These are phyloP conservation scores for Nakazawaea molendinolei DNA, from an alignment of 805 yeast genomes.

Conservation along the genomic window DNA sequence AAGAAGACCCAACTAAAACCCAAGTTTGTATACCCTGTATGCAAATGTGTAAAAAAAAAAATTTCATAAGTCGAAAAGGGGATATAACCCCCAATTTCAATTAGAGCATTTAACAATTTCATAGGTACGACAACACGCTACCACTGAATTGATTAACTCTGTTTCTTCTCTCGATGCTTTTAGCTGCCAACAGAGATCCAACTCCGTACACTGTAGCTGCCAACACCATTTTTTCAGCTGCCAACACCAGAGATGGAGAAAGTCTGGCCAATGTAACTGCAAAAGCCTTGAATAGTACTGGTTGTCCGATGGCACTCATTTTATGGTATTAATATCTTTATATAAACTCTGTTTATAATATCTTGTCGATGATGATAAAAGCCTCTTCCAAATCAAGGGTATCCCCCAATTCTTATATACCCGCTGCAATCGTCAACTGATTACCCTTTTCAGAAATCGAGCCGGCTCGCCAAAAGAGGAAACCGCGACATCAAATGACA, in stretches of 20 bases:
- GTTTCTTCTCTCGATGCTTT: not conserved
- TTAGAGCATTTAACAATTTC: not conserved
- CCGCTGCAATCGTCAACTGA: slow-evolving; percentile 1
- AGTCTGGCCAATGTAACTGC: not conserved
- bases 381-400: no score
- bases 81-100: not conserved
- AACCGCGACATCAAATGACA: slow-evolving; percentile 3
- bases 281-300: slow-evolving; percentile 7
- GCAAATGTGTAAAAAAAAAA: no score
- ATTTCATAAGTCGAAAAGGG: not conserved
- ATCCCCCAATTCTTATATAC: no score
- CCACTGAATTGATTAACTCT: slow-evolving; percentile 3
- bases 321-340: no score
- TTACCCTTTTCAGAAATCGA: not conserved
- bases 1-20: not conserved
- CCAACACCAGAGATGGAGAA: slow-evolving; percentile 1
- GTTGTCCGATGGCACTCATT: slow-evolving; percentile 9
- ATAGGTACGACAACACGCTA: slow-evolving; percentile 5
- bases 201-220: slow-evolving; percentile 6
- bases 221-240: slow-evolving; percentile 6
- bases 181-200: slow-evolving; percentile 1
- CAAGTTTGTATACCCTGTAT: no score
- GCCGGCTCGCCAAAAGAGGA: not conserved
- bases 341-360: no score
- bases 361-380: no score